Evolutionary conservation across 148 eudicot species (phyloP), one percentile per base, ranked within the genome.

Genomic region (Dianthus caryophyllus): DNA sequence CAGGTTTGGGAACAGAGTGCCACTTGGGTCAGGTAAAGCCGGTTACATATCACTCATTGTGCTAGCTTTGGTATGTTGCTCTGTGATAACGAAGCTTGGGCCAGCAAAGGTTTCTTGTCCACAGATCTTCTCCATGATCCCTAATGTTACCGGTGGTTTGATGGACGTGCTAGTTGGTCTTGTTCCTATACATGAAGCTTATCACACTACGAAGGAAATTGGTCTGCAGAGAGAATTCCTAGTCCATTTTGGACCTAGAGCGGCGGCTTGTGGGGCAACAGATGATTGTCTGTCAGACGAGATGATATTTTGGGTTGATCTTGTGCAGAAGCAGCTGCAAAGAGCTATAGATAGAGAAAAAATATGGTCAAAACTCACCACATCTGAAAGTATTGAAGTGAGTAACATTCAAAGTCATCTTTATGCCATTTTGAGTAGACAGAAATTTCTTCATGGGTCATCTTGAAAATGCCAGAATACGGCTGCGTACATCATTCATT

Each of bases 341-440:
- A 83, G 77, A 80, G 98, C 96, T 67, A 76, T 93, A 61, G 89
- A 88, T 72, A 85, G 91, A 76, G 98, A 93, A 78, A 87, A 81
- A 70, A 83, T 93, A 77, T 93, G 98, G 98, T 87, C 96, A 54
- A 84, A 85, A 73, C 90, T 93, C 73, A 89, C 98, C 5, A 93
- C 98, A 67, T 81, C 78, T 60, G 98, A 93, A 83, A 89, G 96
- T 73, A 93, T 93, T 66, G 96, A 89, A 88, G 98, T 89, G 65
- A 83, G 81, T 58, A 54, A 67, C 20, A 50, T 36, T 71, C 47
- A 50, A 16, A 61, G 16, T 44, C 26, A 2, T 52, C 12, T 58
- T 16, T 33, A 47, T 46, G 27, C 15, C 21, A 46, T 30, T 44
- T 69, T 27, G n/a, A 55, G 25, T 12, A 2, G 36, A 26, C 18